A percentile compares a stretch with the other conserved stretches of the same genome.
Evolutionary conservation across 768 basidiomycete genomes (phyloP).

Genomic region (Pisolithus albus): DNA sequence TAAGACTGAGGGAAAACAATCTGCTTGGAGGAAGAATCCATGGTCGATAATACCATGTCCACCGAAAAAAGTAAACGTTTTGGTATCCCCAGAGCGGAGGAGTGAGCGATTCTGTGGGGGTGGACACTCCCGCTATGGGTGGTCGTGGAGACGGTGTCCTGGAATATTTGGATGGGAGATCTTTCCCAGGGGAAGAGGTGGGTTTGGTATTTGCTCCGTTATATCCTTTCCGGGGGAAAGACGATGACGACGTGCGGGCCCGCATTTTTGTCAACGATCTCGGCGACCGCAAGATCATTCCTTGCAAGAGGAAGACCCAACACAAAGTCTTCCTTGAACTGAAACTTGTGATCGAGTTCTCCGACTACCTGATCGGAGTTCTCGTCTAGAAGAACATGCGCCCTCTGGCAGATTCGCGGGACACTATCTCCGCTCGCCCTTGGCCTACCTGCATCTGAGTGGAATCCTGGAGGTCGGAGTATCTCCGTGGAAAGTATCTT

Average conservation of each 20-base stretch:
- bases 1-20: conserved; percentile 45
- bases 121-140: not conserved
- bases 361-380: conserved; percentile 67
- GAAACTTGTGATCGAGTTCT: conserved; percentile 52
- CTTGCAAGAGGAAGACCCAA: conserved; percentile 45
- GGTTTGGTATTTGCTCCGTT: not conserved
- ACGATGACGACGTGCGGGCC: conserved; percentile 13
- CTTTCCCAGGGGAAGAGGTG: not conserved
- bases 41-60: conserved; percentile 57
- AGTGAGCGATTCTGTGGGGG: not conserved
- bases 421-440: conserved; percentile 30
- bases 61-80: conserved; percentile 48
- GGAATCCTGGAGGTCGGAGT: conserved; percentile 37
- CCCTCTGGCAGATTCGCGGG: conserved; percentile 35
- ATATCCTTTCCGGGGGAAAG: not conserved
- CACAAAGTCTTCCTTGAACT: conserved; percentile 51
- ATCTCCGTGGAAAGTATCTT: conserved; percentile 65
- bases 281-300: conserved; percentile 62
- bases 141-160: not conserved
- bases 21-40: conserved; percentile 51
- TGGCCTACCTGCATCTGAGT: conserved; percentile 6
- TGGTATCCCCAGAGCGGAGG: conserved; percentile 30
- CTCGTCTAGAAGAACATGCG: conserved; percentile 66
- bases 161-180: not conserved
- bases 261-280: conserved; percentile 48